Base-by-base conservation (phyloP, 305 asterid species). In the Fraxinus baroniana region DNA sequence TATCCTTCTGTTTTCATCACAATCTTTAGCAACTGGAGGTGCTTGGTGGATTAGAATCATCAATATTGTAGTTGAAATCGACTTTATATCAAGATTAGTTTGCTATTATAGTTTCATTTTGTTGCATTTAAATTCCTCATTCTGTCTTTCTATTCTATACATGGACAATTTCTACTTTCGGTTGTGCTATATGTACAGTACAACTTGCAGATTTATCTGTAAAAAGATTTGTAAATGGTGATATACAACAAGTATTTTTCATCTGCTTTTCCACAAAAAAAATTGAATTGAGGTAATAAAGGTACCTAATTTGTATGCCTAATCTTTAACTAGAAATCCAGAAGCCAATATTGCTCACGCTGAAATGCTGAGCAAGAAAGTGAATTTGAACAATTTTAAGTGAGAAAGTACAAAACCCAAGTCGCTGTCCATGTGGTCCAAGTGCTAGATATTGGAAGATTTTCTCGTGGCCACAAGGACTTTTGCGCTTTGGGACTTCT, bases 381-480 rank as follows among this genome's bases (percentile, higher is more conserved):
- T 49, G 60, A 49, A 49, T 49, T 49, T 49, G 18, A 28, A 68
- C 75, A 68, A 26, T 68, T 26, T 26, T 2, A 30, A 68, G 39
- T 68, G 75, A 12, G 22, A 4, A 68, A 68, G 20, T 30, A 68
- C 37, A 68, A 68, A 68, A 68, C 37, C 37, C 20, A 41, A 64
- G 81, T 77, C 74, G 4, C 74, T 80, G 71, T 87, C 88, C 84
- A 6, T 86, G 91, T 90, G 92, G 94, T 86, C 92, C 94, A 84
- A 74, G 79, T 81, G 52, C 74, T 83, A 32, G 89, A 87, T 90
- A 82, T 52, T 76, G 33, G 68, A 83, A 79, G 90, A 89, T 89
- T 90, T 87, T 83, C 78, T 83, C 81, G 87, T 85, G 84, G 79
- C 78, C 84, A 71, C 30, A 33, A 60, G 79, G 75, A 80, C 74